Evolutionary conservation across 2,329 filamentous ascomycete genomes (phyloP).

Genomic region (Nectriaceae sp.): DNA sequence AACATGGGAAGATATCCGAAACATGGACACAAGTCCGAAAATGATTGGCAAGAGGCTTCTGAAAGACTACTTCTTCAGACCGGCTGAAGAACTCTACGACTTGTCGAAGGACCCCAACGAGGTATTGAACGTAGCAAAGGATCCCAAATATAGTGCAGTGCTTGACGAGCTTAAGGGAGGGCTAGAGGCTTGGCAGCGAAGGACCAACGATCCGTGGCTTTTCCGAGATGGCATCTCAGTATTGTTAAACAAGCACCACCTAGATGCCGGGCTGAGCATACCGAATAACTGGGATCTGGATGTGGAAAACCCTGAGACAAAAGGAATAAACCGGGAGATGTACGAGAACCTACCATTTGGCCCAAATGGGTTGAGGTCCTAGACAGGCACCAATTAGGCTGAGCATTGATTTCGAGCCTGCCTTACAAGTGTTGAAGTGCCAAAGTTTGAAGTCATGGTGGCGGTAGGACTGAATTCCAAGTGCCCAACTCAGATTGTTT

Average conservation of each 20-base stretch:
- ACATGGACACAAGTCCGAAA: background rate
- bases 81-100: constrained; percentile 1
- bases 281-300: constrained; percentile 5
- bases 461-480: too few species aligned
- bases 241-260: constrained; percentile 6
- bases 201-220: constrained; percentile 7
- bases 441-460: too few species aligned
- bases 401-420: too few species aligned
- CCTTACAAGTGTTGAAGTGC: too few species aligned
- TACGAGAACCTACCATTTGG: constrained; percentile 7
- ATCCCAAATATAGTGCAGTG: constrained; percentile 2
- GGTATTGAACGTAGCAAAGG: background rate
- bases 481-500: too few species aligned
- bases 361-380: too few species aligned
- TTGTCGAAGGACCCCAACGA: constrained; percentile 1
- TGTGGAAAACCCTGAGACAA: constrained; percentile 2
- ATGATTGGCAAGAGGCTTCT: constrained; percentile 1
- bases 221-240: constrained; percentile 6
- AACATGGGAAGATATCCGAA: constrained; percentile 35
- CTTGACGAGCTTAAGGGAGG: background rate
- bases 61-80: constrained; percentile 4
- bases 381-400: too few species aligned
- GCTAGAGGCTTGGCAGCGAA: constrained; percentile 5
- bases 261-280: constrained; percentile 1
- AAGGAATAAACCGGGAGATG: background rate